Evolutionary conservation across 2,329 filamentous ascomycete species (phyloP).

Genomic region (Talaromyces sp.): DNA sequence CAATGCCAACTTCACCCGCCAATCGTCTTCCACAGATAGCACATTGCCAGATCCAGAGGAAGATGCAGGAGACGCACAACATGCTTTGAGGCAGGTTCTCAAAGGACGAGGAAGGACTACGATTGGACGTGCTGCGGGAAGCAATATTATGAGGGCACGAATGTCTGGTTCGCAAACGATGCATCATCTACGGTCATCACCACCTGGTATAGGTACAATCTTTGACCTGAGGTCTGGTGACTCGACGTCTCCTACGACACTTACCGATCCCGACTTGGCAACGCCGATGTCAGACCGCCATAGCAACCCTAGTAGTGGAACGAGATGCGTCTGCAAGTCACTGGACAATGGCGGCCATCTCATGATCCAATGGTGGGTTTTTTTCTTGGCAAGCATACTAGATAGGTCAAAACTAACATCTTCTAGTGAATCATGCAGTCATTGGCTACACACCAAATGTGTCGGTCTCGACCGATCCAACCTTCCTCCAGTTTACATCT

Average conservation of each 20-base stretch:
- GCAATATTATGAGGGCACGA: conserved; percentile 16
- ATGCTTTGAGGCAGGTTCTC: conserved; percentile 46
- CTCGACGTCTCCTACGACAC: conserved; percentile 48
- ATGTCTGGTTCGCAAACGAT: conserved; percentile 33
- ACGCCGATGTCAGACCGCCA: conserved; percentile 54
- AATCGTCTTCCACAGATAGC: conserved; percentile 26
- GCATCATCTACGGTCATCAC: conserved; percentile 42
- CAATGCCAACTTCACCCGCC: conserved; percentile 33
- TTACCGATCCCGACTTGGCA: conserved; percentile 48
- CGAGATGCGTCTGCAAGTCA: conserved; percentile 57
- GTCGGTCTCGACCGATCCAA: conserved; percentile 51
- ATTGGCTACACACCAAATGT: conserved; percentile 59
- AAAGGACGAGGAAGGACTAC: conserved; percentile 32
- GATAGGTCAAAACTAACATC: not conserved
- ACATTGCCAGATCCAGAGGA: conserved; percentile 29
- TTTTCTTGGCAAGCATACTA: not conserved
- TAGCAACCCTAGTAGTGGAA: conserved; percentile 50
- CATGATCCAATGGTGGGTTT: conserved; percentile 57
- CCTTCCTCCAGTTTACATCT: conserved; percentile 49
- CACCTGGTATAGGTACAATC: conserved; percentile 37
- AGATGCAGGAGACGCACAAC: conserved; percentile 42
- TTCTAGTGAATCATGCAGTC: conserved; percentile 56
- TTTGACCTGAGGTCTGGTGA: conserved; percentile 38
- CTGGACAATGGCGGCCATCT: conserved; percentile 52
- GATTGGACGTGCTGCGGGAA: conserved; percentile 29